Evolutionary conservation across 768 basidiomycete species (phyloP), one percentile per base, ranked within the genome.

Genomic region (Hericium erinaceus): DNA sequence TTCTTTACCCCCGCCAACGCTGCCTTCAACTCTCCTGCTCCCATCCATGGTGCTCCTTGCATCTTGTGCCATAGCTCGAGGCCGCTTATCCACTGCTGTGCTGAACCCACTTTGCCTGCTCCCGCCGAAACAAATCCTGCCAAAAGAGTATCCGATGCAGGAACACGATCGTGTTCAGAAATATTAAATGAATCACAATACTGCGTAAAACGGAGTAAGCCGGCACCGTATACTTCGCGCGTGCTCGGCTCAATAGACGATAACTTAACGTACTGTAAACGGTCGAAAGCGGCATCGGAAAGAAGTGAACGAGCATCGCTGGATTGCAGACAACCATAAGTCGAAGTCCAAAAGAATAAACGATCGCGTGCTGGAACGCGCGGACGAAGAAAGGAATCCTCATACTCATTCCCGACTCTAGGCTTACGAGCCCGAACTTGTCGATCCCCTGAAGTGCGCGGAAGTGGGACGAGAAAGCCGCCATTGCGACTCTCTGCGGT

Each of bases 1-100:
- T 61, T 73, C 62, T 51, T 49, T 58, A 7, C 69, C 57, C 1
- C 65, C 22, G 11, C 49, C 4, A 53, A 39, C 0, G 57, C 54
- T 1, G 59, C 56, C 13, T 56, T n/a, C 5, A 66, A 54, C 2
- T 69, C 60, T 52, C 57, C 60, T 0, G 59, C 66, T 1, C 73
- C 71, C 33, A 60, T 16, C 77, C 76, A 77, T 0, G 61, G 64
- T 2, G 75, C 74, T 6, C 65, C 53, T 38, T 74, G 64, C 11
- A 68, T 3, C 1, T 66, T 39, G 53, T 79, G 75, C 74, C 75
- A 79, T 2, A 63, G 63, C 0, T 68, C 59, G 0, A 77, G 26
- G 1, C 72, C 71, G 0, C 72, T 66, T 1, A 77, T 28, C 75
- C 75, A 77, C 2, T 51, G 50, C 15, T 51, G 22, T 9, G 28